These are phyloP conservation scores for Penium margaritaceum DNA, from an alignment of 139 green algal species.

Conservation along the genomic window DNA sequence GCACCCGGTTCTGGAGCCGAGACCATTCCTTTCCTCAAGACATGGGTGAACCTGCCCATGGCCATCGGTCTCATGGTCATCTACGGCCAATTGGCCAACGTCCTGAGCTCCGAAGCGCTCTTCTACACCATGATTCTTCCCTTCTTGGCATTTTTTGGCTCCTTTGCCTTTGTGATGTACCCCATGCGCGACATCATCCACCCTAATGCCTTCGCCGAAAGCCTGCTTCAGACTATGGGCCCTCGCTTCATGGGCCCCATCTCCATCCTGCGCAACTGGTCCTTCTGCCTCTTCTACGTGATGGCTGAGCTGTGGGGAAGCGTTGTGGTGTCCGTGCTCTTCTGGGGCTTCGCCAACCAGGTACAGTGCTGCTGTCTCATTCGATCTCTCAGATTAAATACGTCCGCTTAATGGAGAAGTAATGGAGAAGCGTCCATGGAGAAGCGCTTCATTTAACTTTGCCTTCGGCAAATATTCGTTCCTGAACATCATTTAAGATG, in stretches of 20 bases:
- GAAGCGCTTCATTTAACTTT: too few species aligned
- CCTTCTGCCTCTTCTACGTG: constrained; percentile 97
- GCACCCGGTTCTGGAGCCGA: constrained; percentile 79
- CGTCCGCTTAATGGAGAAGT: too few species aligned
- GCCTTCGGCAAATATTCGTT: too few species aligned
- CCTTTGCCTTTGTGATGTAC: constrained; percentile 93
- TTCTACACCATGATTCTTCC: constrained; percentile 97
- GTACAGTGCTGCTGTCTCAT: too few species aligned
- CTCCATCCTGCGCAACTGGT: constrained; percentile 96
- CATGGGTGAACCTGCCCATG: constrained; percentile 37
- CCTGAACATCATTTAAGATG: too few species aligned
- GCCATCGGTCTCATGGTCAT: constrained; percentile 83
- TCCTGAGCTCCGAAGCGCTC: constrained; percentile 74
- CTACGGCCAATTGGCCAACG: constrained; percentile 86
- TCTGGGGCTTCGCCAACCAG: constrained; percentile 95
- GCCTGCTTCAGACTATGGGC: constrained; percentile 67
- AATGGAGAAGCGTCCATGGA: too few species aligned
- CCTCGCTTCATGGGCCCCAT: constrained; percentile 83
- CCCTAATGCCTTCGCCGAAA: constrained; percentile 70
- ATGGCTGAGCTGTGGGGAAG: constrained; percentile 98
- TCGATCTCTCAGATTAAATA: too few species aligned
- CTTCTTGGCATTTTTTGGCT: constrained; percentile 94
- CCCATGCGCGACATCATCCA: constrained; percentile 80
- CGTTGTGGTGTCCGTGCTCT: constrained; percentile 95
- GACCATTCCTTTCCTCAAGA: constrained; percentile 90